Evolutionary conservation across 495 filamentous ascomycete genomes (phyloP).

Genomic region (Choiromyces venosus): DNA sequence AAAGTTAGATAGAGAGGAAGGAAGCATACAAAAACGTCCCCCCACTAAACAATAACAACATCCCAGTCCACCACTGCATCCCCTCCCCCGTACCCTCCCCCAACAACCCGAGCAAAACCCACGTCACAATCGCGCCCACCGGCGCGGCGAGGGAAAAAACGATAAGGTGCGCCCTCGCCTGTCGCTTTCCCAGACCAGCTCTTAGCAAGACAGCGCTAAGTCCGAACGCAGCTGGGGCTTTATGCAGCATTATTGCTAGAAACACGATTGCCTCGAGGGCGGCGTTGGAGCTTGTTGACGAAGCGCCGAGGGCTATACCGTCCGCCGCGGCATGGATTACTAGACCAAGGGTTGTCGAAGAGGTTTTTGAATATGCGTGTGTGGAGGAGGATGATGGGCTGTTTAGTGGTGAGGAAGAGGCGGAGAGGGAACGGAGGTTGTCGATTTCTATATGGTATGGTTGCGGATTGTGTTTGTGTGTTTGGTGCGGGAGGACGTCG

Average conservation of each 20-base stretch:
- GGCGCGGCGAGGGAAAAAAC: constrained; percentile 90
- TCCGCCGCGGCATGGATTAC: constrained; percentile 98
- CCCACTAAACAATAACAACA: constrained; percentile 83
- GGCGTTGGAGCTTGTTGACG: constrained; percentile 62
- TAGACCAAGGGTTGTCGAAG: constrained; percentile 78
- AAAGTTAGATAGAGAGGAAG: background rate
- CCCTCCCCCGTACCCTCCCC: constrained; percentile 49
- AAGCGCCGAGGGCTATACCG: constrained; percentile 90
- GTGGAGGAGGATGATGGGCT: constrained; percentile 42
- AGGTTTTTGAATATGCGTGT: constrained; percentile 46
- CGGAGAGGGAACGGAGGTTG: constrained; percentile 50
- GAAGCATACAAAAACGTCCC: constrained; percentile 85
- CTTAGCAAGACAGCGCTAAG: constrained; percentile 82
- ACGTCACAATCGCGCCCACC: constrained; percentile 76
- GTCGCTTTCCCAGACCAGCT: constrained; percentile 71
- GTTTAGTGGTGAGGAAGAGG: constrained; percentile 13
- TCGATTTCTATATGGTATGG: constrained; percentile 75
- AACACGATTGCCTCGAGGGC: constrained; percentile 85
- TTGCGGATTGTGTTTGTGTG: constrained; percentile 51
- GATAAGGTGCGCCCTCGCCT: constrained; percentile 75
- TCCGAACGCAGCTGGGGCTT: constrained; percentile 93
- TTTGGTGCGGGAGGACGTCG: constrained; percentile 70
- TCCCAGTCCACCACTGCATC: constrained; percentile 82
- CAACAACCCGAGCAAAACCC: constrained; percentile 66
- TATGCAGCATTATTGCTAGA: constrained; percentile 93